Evolutionary conservation across 768 basidiomycete genomes (phyloP).

Genomic region (Russula lepida): DNA sequence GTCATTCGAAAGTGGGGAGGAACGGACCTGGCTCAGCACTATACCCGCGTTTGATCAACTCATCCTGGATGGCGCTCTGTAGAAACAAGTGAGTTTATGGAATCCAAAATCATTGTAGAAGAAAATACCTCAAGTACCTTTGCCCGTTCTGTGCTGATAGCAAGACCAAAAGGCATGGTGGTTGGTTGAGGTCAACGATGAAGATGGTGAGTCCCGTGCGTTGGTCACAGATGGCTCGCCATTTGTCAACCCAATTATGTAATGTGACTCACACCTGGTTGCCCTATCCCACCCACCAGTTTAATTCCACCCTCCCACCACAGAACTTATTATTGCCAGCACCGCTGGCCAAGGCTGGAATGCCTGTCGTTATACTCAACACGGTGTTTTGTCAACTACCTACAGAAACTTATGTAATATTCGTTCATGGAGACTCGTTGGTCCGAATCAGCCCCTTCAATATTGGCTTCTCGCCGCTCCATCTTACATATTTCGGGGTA

Average conservation of each 20-base stretch:
- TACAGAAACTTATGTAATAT: neutral
- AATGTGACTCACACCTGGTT: conserved; percentile 2
- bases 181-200: conserved; percentile 17
- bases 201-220: neutral
- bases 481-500: neutral
- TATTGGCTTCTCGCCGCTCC: neutral
- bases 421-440: neutral
- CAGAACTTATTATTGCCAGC: no score
- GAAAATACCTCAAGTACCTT: conserved; percentile 52
- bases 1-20: conserved; percentile 11
- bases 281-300: no score
- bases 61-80: conserved; percentile 73
- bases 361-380: neutral
- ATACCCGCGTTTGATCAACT: conserved; percentile 65
- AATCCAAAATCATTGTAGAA: neutral
- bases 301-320: no score
- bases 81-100: conserved; percentile 11
- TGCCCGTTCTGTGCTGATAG: conserved; percentile 73
- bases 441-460: neutral
- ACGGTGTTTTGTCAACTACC: neutral
- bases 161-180: conserved; percentile 64
- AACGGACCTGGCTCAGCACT: conserved; percentile 66
- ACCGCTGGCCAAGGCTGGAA: no score
- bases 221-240: neutral
- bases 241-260: conserved; percentile 3